Evolutionary conservation across 1,284 basidiomycete species (phyloP).

Genomic region (Sanguinoderma infundibulare): DNA sequence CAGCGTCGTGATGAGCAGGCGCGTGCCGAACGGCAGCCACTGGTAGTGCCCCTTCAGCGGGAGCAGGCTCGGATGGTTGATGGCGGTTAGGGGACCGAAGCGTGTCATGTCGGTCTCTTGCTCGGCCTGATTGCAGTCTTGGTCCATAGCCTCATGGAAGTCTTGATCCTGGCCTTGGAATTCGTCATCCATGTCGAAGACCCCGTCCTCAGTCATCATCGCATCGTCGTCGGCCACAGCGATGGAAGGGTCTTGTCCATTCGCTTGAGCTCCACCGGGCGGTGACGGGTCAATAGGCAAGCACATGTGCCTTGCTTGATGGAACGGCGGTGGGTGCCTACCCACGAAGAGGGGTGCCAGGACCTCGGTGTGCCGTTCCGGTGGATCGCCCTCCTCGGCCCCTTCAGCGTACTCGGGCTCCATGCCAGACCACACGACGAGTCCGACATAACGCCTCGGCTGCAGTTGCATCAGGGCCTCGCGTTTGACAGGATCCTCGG

Average conservation of each 20-base stretch:
- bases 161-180: background rate
- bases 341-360: slow-evolving; percentile 24
- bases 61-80: background rate
- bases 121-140: background rate
- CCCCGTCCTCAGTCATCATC: background rate
- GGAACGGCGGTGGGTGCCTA: slow-evolving; percentile 5
- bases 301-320: background rate
- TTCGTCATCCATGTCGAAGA: slow-evolving; percentile 1
- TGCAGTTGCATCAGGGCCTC: slow-evolving; percentile 12
- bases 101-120: background rate
- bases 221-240: background rate
- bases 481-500: slow-evolving; percentile 10
- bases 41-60: slow-evolving; percentile 21
- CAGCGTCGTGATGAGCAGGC: slow-evolving; percentile 21
- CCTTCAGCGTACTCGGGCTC: background rate
- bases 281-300: background rate
- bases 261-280: background rate
- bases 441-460: slow-evolving; percentile 28
- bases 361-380: slow-evolving; percentile 18
- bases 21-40: slow-evolving; percentile 31
- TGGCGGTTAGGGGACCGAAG: background rate
- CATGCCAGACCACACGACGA: slow-evolving; percentile 24
- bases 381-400: slow-evolving; percentile 6
- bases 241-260: background rate
- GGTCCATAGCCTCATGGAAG: background rate